Conservation (phyloP, 2,329 filamentous ascomycete species). For the Colletotrichum phormii region DNA sequence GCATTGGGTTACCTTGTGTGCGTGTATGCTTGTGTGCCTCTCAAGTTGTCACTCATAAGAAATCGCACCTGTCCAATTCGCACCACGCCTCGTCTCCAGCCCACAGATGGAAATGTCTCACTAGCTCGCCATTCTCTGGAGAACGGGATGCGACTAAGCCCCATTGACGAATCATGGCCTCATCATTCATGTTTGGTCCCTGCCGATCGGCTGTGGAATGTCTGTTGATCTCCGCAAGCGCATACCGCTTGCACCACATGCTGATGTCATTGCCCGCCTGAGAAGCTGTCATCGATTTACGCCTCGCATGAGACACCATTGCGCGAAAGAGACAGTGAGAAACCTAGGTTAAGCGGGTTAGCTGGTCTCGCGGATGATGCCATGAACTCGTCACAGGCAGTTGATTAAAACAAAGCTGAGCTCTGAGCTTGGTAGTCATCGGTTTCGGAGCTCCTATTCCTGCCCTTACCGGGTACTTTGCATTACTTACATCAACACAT, state of each 20-base stretch:
- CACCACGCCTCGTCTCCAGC: neutral
- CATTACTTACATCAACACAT: no score
- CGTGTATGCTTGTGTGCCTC: no score
- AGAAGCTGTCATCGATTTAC: slow-evolving; percentile 38
- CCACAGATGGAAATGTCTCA: neutral
- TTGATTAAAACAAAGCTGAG: slow-evolving; percentile 4
- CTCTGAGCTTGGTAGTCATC: neutral
- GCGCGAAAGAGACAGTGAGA: neutral
- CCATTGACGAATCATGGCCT: slow-evolving; percentile 30
- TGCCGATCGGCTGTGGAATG: slow-evolving; percentile 17
- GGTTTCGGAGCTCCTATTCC: no score
- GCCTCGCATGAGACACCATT: neutral
- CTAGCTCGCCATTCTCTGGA: neutral
- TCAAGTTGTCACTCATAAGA: no score
- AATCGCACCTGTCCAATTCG: neutral
- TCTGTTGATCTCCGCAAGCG: neutral
- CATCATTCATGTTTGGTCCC: slow-evolving; percentile 31
- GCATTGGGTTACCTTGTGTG: no score
- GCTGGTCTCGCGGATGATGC: slow-evolving; percentile 26
- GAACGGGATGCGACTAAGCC: neutral
- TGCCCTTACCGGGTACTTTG: no score
- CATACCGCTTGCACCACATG: neutral
- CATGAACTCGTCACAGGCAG: slow-evolving; percentile 23
- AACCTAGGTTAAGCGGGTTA: no score
- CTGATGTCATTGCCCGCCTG: slow-evolving; percentile 36